Evolutionary conservation across 306 rosid genomes (phyloP), one percentile per base, ranked within the genome.

Genomic region (Morella rubra): DNA sequence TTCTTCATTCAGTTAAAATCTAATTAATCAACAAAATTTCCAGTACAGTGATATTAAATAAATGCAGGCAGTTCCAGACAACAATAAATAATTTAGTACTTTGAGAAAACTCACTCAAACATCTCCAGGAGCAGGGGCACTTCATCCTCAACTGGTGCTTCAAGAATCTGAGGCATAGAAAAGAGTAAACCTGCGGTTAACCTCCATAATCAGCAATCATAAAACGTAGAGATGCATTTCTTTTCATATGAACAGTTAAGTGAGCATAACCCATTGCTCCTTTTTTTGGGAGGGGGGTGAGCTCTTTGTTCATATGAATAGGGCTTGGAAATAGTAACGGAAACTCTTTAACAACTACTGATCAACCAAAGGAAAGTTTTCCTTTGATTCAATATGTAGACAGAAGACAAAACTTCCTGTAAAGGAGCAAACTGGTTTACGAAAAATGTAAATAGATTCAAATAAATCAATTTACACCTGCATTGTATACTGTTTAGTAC

Each of bases 71-170:
- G 59, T 81, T 67, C 65, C 54, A 80, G 64, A 70, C 65, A 82
- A 69, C 42, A n/a, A 72, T 42, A 62, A 55, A 58, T 66, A 62
- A 20, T 27, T 20, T 50, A 78, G 41, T 59, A 70, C 24, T 55
- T 70, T 62, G 69, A 66, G 77, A 71, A 72, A 72, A 90, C 93
- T 87, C 88, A 95, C 99, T 91, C 93, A 87, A 95, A 95, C 93
- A 90, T 90, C 83, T 90, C 97, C 86, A 88, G 81, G 77, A 95
- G 97, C 76, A 95, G 88, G 79, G 99, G 77, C 84, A 95, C 97
- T 92, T 95, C 99, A 86, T 95, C 97, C 73, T 89, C 97, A 41
- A 80, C 84, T 5, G 97, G 97, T 70, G 90, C 93, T 88, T 90
- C 96, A 76, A 95, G 88, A 90, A 95, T 95, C 99, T 92, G 92